These are phyloP conservation scores for Mayamaea pseudoterrestris DNA, from an alignment of 108 stramenopile genomes.

Conservation along the genomic window DNA sequence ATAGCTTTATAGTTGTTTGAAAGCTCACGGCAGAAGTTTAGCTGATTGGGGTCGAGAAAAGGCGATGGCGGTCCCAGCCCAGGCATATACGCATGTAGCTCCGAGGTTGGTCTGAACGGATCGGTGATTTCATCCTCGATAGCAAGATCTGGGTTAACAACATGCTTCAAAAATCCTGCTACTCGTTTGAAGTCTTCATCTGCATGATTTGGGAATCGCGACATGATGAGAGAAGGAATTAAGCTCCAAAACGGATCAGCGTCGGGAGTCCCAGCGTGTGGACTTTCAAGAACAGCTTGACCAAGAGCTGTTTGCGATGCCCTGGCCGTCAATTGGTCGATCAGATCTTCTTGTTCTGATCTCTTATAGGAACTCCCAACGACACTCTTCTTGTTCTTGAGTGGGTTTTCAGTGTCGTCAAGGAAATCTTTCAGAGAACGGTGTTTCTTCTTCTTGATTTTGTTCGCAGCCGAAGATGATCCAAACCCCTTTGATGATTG, in stretches of 20 bases:
- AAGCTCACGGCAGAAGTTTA: constrained; percentile 41
- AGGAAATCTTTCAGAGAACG: too few species aligned
- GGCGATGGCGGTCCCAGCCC: constrained; percentile 44
- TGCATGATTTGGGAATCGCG: constrained; percentile 44
- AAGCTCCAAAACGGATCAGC: constrained; percentile 73
- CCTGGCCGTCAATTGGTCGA: too few species aligned
- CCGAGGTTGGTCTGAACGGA: constrained; percentile 58
- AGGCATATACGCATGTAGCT: constrained; percentile 82
- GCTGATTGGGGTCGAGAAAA: constrained; percentile 45
- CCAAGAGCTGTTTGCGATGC: constrained; percentile 49
- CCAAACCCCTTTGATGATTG: too few species aligned
- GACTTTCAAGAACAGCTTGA: constrained; percentile 29
- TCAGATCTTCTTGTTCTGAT: too few species aligned
- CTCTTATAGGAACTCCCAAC: too few species aligned
- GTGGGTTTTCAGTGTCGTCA: too few species aligned
- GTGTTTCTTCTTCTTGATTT: too few species aligned
- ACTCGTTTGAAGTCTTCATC: constrained; percentile 52
- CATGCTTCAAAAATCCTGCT: constrained; percentile 57
- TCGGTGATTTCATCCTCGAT: constrained; percentile 43
- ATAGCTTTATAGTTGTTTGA: constrained; percentile 65
- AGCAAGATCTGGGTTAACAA: constrained; percentile 25
- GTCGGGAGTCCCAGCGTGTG: constrained; percentile 17
- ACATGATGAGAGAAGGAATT: constrained; percentile 58
- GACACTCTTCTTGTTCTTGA: too few species aligned
- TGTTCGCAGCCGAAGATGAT: too few species aligned